These are phyloP conservation scores for Sclerotinia subarctica DNA, from an alignment of 2,329 filamentous ascomycete species.

Conservation along the genomic window DNA sequence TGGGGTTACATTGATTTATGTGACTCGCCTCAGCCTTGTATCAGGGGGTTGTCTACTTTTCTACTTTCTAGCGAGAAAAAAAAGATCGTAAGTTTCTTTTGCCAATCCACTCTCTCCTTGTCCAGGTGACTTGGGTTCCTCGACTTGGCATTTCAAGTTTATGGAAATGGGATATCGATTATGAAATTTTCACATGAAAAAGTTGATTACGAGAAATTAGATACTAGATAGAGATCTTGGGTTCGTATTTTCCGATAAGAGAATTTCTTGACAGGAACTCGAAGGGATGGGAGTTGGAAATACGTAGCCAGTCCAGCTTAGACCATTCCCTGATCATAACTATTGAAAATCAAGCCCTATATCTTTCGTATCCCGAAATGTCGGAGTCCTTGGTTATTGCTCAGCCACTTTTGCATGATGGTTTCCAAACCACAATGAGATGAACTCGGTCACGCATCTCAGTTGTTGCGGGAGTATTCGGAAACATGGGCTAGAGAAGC, in stretches of 20 bases:
- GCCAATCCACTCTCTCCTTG: not conserved
- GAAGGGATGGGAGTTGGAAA: not conserved
- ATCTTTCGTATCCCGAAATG: conserved; percentile 10
- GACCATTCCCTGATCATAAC: conserved; percentile 12
- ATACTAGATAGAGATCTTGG: not conserved
- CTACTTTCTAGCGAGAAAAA: conserved; percentile 7
- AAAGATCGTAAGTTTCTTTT: conserved; percentile 13
- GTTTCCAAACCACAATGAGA: not conserved
- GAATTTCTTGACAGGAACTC: not conserved
- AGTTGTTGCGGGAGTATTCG: not conserved
- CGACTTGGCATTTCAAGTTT: conserved; percentile 8
- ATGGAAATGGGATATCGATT: not conserved
- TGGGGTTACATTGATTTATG: conserved; percentile 2
- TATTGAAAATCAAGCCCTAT: conserved; percentile 12
- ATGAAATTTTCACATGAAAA: not conserved
- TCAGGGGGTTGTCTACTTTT: conserved; percentile 9
- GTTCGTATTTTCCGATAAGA: conserved; percentile 1
- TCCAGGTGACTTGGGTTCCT: conserved; percentile 14
- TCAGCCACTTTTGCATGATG: conserved; percentile 6
- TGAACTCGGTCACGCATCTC: conserved; percentile 7
- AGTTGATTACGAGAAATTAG: conserved; percentile 1
- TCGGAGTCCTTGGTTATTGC: not conserved
- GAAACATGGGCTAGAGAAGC: conserved; percentile 1
- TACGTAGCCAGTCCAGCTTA: conserved; percentile 4
- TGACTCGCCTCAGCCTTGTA: conserved; percentile 13